These are phyloP conservation scores for Globisporangium cederbergense DNA, from an alignment of 352 stramenopile genomes.

Conservation along the genomic window DNA sequence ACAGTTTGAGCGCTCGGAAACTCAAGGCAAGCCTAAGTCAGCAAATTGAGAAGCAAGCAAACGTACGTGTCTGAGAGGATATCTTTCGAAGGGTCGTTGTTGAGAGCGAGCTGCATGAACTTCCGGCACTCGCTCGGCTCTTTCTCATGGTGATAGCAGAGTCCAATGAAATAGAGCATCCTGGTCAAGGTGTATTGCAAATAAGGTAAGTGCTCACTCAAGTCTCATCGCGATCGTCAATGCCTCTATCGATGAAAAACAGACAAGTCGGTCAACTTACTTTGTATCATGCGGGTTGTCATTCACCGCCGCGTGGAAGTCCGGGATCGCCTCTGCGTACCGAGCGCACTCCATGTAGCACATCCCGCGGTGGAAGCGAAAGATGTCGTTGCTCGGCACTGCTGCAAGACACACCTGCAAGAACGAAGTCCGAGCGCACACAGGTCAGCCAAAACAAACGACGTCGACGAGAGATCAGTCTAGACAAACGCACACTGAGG, in stretches of 20 bases:
- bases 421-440: neutral
- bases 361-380: constrained; percentile 60
- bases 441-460: neutral
- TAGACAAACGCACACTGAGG: constrained; percentile 36
- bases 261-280: constrained; percentile 7
- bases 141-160: constrained; percentile 60
- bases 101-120: constrained; percentile 44
- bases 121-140: constrained; percentile 41
- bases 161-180: constrained; percentile 58
- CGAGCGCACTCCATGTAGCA: constrained; percentile 54
- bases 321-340: constrained; percentile 45
- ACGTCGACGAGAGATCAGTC: neutral
- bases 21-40: neutral
- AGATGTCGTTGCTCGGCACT: constrained; percentile 48
- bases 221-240: neutral
- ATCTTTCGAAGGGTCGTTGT: constrained; percentile 19
- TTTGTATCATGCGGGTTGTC: constrained; percentile 29
- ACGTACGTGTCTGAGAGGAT: constrained; percentile 64
- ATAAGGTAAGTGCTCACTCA: neutral
- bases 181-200: constrained; percentile 16
- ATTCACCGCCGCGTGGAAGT: constrained; percentile 46
- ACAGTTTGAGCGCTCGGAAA: neutral
- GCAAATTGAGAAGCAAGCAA: neutral
- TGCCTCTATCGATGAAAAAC: neutral
- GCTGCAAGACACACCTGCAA: constrained; percentile 38